Conservation (phyloP, 768 basidiomycete genomes). For the Russula dissimulans region DNA sequence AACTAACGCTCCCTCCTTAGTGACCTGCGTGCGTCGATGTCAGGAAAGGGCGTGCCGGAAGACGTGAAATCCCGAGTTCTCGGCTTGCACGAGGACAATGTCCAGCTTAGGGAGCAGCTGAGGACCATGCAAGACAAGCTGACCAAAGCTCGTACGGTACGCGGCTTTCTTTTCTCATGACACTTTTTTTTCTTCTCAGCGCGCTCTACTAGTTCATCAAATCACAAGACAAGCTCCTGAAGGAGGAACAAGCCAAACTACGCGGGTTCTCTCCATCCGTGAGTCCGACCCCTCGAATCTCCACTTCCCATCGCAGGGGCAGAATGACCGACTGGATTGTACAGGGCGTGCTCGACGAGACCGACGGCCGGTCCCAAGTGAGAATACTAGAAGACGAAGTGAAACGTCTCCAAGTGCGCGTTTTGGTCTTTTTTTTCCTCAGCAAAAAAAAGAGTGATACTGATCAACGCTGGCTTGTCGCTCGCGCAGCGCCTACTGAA, state of each 20-base stretch:
- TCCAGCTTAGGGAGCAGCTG: conserved; percentile 57
- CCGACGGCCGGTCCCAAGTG: conserved; percentile 58
- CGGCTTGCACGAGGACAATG: conserved; percentile 68
- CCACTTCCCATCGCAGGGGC: background rate
- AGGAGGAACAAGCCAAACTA: conserved; percentile 63
- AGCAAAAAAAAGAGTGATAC: too few species aligned
- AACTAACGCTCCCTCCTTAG: conserved; percentile 30
- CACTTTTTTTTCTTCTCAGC: background rate
- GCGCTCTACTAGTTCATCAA: conserved; percentile 73
- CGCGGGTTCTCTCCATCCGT: conserved; percentile 38
- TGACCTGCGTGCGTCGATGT: conserved; percentile 66
- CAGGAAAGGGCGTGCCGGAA: conserved; percentile 73
- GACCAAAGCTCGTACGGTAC: conserved; percentile 64
- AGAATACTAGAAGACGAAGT: conserved; percentile 54
- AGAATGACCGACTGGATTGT: background rate
- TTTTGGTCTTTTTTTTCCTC: background rate
- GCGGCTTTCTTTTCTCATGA: conserved; percentile 6
- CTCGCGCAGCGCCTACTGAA: conserved; percentile 9
- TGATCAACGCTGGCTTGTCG: too few species aligned
- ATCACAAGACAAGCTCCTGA: conserved; percentile 81
- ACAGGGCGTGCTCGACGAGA: conserved; percentile 60
- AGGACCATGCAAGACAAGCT: conserved; percentile 72
- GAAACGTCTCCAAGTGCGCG: conserved; percentile 10
- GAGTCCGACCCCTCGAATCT: conserved; percentile 16
- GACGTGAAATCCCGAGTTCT: conserved; percentile 71